A percentile compares a stretch with the other conserved stretches of the same genome.
Evolutionary conservation across 805 yeast genomes (phyloP).

Genomic region (Peterozyma xylosa): DNA sequence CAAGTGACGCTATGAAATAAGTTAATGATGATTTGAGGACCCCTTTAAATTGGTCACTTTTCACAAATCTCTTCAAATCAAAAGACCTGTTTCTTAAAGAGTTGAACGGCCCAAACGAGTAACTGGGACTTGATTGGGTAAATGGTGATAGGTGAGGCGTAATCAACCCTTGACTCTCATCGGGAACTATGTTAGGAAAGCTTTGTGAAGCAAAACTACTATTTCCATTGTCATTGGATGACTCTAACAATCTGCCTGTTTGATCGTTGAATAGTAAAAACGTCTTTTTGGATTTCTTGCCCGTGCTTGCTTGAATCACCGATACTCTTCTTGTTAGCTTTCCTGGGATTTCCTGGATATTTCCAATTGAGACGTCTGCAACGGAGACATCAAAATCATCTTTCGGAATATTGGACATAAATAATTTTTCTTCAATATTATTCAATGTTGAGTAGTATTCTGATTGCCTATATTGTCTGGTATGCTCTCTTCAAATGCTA

Average conservation of each 20-base stretch:
- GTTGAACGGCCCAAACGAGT: background rate
- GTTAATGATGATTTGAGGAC: constrained; percentile 68
- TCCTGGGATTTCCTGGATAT: constrained; percentile 4
- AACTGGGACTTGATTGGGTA: too few species aligned
- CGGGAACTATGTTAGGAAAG: too few species aligned
- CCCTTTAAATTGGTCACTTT: constrained; percentile 6
- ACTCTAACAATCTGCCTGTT: too few species aligned
- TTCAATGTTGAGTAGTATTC: background rate
- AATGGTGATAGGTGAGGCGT: background rate
- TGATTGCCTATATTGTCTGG: too few species aligned
- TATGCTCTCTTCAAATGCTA: background rate
- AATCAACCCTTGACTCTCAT: background rate
- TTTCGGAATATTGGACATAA: background rate
- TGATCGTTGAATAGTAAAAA: constrained; percentile 3
- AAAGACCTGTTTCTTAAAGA: background rate
- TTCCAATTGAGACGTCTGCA: constrained; percentile 7
- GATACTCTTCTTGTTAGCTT: constrained; percentile 3
- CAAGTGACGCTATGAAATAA: constrained; percentile 64
- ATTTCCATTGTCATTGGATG: too few species aligned
- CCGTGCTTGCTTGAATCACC: constrained; percentile 8
- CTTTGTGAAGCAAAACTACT: too few species aligned
- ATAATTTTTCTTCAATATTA: background rate
- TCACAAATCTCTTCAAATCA: background rate
- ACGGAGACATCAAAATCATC: background rate
- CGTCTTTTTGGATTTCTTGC: constrained; percentile 3